phyloP scores from a whole-genome alignment of 1,139 yeast species.

The Groenewaldozyma sp. region DNA sequence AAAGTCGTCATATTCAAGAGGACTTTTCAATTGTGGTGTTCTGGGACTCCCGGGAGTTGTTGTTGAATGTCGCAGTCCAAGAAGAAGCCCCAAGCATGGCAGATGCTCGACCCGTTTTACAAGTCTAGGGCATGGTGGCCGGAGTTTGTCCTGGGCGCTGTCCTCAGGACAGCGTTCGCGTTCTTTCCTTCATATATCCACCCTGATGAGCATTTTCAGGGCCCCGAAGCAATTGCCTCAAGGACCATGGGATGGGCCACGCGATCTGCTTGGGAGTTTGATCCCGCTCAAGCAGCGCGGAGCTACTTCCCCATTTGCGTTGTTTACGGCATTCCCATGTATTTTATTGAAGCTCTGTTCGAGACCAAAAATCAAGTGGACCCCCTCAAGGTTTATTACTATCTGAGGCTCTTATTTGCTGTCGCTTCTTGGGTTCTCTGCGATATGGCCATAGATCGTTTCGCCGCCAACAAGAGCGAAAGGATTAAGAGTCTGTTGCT shows the following conservation, averaged over 20 bases:
- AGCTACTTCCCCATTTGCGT: conserved; percentile 63
- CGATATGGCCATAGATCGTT: conserved; percentile 38
- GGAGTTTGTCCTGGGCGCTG: conserved; percentile 29
- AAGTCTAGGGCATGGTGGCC: conserved; percentile 22
- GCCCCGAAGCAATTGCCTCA: conserved; percentile 58
- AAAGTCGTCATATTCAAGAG: too few relatives aligned
- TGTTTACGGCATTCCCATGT: conserved; percentile 55
- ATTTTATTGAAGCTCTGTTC: conserved; percentile 21
- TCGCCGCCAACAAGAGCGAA: conserved; percentile 53
- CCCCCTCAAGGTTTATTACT: conserved; percentile 41
- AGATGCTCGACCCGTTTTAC: conserved; percentile 12
- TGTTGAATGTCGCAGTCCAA: too few relatives aligned
- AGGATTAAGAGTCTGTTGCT: conserved; percentile 56
- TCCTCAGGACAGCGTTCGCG: conserved; percentile 48
- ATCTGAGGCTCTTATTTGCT: conserved; percentile 50
- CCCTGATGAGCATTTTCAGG: conserved; percentile 96
- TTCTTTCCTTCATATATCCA: conserved; percentile 79
- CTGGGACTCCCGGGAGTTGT: too few relatives aligned
- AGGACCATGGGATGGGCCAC: conserved; percentile 41
- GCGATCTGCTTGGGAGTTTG: conserved; percentile 81
- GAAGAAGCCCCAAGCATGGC: too few relatives aligned
- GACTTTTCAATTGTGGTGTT: too few relatives aligned
- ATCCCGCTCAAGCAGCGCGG: conserved; percentile 50
- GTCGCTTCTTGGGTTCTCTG: conserved; percentile 49
- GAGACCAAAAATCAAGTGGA: conserved; percentile 15